Evolutionary conservation across 1,139 yeast genomes (phyloP).

Genomic region (Blastobotrys illinoisensis): DNA sequence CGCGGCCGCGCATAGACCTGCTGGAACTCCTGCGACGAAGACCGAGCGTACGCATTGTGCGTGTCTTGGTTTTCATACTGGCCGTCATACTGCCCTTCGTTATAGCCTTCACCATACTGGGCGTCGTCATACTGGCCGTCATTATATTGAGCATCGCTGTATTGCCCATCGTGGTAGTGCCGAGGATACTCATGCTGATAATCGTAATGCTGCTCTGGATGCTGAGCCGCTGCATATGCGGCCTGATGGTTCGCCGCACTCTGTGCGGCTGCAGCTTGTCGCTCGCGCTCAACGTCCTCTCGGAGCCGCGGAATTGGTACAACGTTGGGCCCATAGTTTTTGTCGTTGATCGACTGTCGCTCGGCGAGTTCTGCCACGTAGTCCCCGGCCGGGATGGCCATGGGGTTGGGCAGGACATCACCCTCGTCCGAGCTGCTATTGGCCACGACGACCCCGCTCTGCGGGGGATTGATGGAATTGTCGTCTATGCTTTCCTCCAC

Average conservation of each 20-base stretch:
- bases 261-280: neutral
- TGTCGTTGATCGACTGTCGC: neutral
- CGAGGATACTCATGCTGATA: neutral
- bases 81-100: neutral
- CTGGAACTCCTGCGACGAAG: neutral
- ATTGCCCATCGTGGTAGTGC: neutral
- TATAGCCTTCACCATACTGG: neutral
- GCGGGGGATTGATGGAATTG: neutral
- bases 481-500: neutral
- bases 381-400: slow-evolving; percentile 10
- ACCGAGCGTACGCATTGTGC: neutral
- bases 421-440: neutral
- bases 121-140: neutral
- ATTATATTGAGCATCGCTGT: neutral
- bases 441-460: neutral
- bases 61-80: neutral
- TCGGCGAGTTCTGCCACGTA: neutral
- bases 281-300: slow-evolving; percentile 1
- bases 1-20: slow-evolving; percentile 21
- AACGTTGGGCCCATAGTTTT: slow-evolving; percentile 30
- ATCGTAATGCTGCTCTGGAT: neutral
- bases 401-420: slow-evolving; percentile 21
- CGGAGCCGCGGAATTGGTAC: slow-evolving; percentile 20
- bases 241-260: neutral
- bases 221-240: neutral